These are phyloP conservation scores for Dendryphion nanum DNA, from an alignment of 2,329 filamentous ascomycete genomes.

Conservation along the genomic window DNA sequence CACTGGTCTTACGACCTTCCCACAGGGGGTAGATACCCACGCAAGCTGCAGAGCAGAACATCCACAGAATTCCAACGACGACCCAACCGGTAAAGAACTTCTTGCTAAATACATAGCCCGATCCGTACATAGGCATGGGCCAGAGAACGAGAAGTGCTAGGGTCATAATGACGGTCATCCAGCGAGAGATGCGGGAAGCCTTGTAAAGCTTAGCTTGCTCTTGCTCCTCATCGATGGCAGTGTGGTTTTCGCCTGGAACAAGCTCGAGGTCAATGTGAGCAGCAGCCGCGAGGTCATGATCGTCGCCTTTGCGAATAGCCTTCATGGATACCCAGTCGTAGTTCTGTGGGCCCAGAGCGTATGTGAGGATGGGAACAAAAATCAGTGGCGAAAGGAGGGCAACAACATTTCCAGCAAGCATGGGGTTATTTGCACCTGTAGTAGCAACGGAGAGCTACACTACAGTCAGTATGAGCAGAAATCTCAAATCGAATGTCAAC, in stretches of 20 bases:
- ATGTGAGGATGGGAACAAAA: slow-evolving; percentile 74
- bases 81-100: slow-evolving; percentile 83
- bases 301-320: slow-evolving; percentile 73
- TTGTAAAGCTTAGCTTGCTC: slow-evolving; percentile 45
- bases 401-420: slow-evolving; percentile 83
- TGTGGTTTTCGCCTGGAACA: slow-evolving; percentile 52
- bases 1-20: slow-evolving; percentile 70
- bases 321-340: slow-evolving; percentile 89
- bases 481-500: too few species aligned
- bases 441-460: slow-evolving; percentile 69
- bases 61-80: slow-evolving; percentile 66
- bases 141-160: slow-evolving; percentile 75
- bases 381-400: slow-evolving; percentile 75
- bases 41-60: slow-evolving; percentile 68
- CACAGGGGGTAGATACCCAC: slow-evolving; percentile 81
- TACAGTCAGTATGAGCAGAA: too few species aligned
- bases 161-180: slow-evolving; percentile 62
- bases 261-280: slow-evolving; percentile 66
- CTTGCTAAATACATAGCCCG: slow-evolving; percentile 77
- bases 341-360: slow-evolving; percentile 66
- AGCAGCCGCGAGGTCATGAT: slow-evolving; percentile 65
- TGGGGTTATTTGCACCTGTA: slow-evolving; percentile 77
- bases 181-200: slow-evolving; percentile 53
- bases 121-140: slow-evolving; percentile 90
- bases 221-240: slow-evolving; percentile 39